Base-by-base conservation (phyloP, 2,329 filamentous ascomycete genomes). In the Aspergillus hortae region DNA sequence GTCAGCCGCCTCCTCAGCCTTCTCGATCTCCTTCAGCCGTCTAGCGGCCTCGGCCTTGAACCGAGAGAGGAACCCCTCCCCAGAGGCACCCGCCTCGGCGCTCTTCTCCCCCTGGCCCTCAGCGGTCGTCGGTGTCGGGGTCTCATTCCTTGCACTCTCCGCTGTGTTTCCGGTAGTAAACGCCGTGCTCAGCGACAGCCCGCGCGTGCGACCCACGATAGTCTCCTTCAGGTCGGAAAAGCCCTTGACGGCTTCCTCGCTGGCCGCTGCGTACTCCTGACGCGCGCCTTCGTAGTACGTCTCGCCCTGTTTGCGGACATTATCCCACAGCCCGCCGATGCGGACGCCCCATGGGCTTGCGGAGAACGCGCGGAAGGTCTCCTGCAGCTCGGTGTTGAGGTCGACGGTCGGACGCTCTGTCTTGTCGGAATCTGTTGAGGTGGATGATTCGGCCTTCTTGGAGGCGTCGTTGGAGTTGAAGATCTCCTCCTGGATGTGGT, bases 331-430 rank as follows among this genome's bases (percentile, higher is more conserved):
- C 6, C 91, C 92, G 33, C 94, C 92, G 30, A 99, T 84, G 61
- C 83, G 85, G 19, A 88, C 85, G 42, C 92, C 94, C 94, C 94
- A 99, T 10, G 90, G 89, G 63, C 90, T 96, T 59, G 85, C 84
- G 3, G 90, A 92, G 67, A 99, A 89, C 21, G 92, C 92, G 67
- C 90, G 91, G 79, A 97, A 96, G 6, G 92, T 94, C 73, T 96
- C 90, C 73, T 96, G 90, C 57, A 99, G 81, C 66, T 99, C 94
- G 61, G 84, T 82, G 67, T 95, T 95, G 61, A 99, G 81, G 48
- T 86, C 77, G 61, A 69, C 69, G 60, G 71, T 74, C 55, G 64
- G 64, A 54, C 64, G 61, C 53, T 66, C 59, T 44, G 62, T 50
- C 21, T 62, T 62, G 43, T 67, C 51, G 23, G 61, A 48, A 33